phyloP scores from a whole-genome alignment of 257 asterid genomes.

The Orobanche coerulescens region DNA sequence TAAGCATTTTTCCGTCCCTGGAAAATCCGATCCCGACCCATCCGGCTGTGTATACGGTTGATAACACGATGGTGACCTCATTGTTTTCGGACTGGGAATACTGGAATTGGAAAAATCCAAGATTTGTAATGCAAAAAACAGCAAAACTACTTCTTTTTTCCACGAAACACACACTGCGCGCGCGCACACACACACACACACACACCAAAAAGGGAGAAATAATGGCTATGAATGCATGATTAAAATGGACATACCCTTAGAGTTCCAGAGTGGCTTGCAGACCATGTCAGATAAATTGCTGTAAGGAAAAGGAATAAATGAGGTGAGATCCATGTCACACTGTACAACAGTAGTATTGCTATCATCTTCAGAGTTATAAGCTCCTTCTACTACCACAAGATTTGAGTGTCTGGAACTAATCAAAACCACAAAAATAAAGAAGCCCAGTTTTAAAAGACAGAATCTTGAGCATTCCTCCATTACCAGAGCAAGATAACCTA shows the following conservation, averaged over 20 bases:
- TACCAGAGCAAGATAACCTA: conserved; percentile 12
- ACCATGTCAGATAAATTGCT: conserved; percentile 53
- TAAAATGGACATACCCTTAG: conserved; percentile 49
- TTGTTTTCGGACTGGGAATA: conserved; percentile 60
- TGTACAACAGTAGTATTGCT: conserved; percentile 22
- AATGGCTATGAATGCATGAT: not conserved
- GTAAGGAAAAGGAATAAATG: conserved; percentile 80
- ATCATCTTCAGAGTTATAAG: conserved; percentile 19
- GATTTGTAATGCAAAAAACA: not conserved
- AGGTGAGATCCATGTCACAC: conserved; percentile 52
- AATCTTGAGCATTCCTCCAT: conserved; percentile 39
- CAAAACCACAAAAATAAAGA: conserved; percentile 15
- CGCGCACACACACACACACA: no score
- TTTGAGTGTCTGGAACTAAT: conserved; percentile 18
- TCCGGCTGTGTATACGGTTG: conserved; percentile 69
- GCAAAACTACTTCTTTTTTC: no score
- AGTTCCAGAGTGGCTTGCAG: conserved; percentile 83
- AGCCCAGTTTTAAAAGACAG: not conserved
- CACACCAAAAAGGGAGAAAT: not conserved
- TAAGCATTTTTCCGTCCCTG: conserved; percentile 70
- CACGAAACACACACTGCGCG: no score
- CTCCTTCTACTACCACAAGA: conserved; percentile 20
- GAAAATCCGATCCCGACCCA: conserved; percentile 98
- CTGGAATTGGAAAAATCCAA: conserved; percentile 30
- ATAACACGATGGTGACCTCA: conserved; percentile 60